Evolutionary conservation across 768 basidiomycete genomes (phyloP), one percentile per base, ranked within the genome.

Genomic region (Mycena kentingensis): DNA sequence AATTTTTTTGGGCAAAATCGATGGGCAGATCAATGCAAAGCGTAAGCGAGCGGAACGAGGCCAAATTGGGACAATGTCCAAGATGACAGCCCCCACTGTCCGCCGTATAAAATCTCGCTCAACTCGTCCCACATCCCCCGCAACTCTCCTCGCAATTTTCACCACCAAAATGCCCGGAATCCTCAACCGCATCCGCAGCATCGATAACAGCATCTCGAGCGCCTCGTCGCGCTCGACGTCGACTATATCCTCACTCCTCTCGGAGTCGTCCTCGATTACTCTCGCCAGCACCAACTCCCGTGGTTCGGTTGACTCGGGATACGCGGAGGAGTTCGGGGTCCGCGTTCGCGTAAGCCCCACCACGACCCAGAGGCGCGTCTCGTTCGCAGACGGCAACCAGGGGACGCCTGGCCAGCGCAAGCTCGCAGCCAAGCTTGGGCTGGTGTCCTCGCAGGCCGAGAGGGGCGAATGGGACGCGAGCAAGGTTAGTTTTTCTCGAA

Each of bases 391-490:
- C 19, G 25, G 7, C 24, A 19, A 42, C 22, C 41, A 24, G 7
- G 13, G 12, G 11, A 8, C 11, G 22, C 41, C 41, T 25, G 22
- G 41, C 5, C 41, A 27, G 10, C 12, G 22, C 5, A 42, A 42
- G 24, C 41, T 42, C 18, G 41, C 7, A 12, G 12, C 5, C 25
- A 19, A 42, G 41, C 6, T 42, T 6, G 41, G 41, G 5, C 26
- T 42, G 12, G 41, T 42, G 8, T 42, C 41, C 12, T 24, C 41
- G 5, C 41, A 42, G 24, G 5, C 22, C 5, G 51, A 52, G 21
- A 38, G 39, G 26, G 42, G 46, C 5, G 51, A 54, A 27, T 54
- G 52, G 52, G 44, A 35, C 29, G 32, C 35, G n/a, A 36, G 29
- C 41, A 52, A 38, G 42, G 55, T 52, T 13, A 10, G 51, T 21